Evolutionary conservation across 306 rosid species (phyloP).

Genomic region (Prunus salicina): DNA sequence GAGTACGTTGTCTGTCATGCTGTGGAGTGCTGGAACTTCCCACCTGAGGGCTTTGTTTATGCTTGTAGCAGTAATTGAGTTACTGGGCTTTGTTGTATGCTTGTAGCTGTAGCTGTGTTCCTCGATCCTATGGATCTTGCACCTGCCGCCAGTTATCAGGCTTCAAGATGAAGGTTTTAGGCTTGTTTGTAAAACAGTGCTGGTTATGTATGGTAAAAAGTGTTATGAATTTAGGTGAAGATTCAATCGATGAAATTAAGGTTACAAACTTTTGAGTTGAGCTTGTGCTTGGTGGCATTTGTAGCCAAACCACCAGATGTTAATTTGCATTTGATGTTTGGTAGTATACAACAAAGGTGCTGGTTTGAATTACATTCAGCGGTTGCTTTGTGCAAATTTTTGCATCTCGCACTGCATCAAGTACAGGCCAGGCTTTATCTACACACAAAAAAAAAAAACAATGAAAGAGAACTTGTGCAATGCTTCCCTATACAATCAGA

Average conservation of each 20-base stretch:
- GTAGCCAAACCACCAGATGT: too few species aligned
- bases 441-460: conserved; percentile 44
- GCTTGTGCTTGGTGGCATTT: not conserved
- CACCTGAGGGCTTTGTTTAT: not conserved
- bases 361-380: too few species aligned
- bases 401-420: conserved; percentile 60
- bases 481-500: not conserved
- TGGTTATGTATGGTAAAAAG: not conserved
- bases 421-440: conserved; percentile 80
- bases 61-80: not conserved
- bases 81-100: not conserved
- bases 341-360: too few species aligned
- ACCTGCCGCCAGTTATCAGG: not conserved
- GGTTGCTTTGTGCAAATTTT: conserved; percentile 18
- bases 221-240: not conserved
- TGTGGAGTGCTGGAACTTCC: too few species aligned
- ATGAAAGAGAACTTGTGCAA: not conserved
- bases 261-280: not conserved
- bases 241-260: too few species aligned
- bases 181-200: not conserved
- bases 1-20: too few species aligned
- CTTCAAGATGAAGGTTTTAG: not conserved
- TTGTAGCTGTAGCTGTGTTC: not conserved
- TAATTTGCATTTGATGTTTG: too few species aligned
- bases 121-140: not conserved